Conservation (phyloP, 164 flowering plant species). For the Nelumbo lutea region DNA sequence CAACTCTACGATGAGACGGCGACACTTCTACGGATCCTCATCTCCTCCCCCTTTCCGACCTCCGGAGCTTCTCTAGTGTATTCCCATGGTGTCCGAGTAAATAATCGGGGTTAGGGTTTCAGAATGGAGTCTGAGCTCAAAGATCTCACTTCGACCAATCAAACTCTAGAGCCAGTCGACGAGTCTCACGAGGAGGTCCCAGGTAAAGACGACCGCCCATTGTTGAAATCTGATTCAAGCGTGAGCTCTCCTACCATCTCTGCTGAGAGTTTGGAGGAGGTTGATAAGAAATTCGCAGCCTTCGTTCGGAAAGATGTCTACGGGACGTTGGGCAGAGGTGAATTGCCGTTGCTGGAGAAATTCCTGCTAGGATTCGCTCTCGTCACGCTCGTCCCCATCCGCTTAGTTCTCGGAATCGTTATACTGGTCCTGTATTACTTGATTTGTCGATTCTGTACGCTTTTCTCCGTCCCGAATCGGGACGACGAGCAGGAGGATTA, state of each 20-base stretch:
- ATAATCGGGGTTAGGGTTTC: conserved; percentile 8
- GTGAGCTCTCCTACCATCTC: conserved; percentile 4
- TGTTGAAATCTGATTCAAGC: conserved; percentile 40
- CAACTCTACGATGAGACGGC: neutral
- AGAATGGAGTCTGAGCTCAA: conserved; percentile 53
- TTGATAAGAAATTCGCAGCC: conserved; percentile 80
- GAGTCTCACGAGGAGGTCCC: conserved; percentile 19
- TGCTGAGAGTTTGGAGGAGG: conserved; percentile 34
- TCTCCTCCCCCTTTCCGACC: neutral
- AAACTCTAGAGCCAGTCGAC: conserved; percentile 9
- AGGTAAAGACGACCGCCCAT: conserved; percentile 53
- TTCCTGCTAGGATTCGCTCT: conserved; percentile 48
- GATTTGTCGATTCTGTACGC: conserved; percentile 47
- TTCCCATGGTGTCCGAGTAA: conserved; percentile 5
- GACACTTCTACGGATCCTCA: neutral
- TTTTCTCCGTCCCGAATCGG: conserved; percentile 31
- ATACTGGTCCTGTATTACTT: conserved; percentile 34
- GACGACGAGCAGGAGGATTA: conserved; percentile 43
- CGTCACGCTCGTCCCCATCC: conserved; percentile 63
- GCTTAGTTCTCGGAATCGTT: conserved; percentile 38
- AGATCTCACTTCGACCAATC: conserved; percentile 18
- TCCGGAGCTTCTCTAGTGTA: neutral
- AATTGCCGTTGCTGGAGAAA: conserved; percentile 62
- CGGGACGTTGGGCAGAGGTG: conserved; percentile 87
- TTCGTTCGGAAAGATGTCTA: conserved; percentile 71